Base-by-base conservation (phyloP, 2,329 filamentous ascomycete genomes). In the Alternaria sp. region DNA sequence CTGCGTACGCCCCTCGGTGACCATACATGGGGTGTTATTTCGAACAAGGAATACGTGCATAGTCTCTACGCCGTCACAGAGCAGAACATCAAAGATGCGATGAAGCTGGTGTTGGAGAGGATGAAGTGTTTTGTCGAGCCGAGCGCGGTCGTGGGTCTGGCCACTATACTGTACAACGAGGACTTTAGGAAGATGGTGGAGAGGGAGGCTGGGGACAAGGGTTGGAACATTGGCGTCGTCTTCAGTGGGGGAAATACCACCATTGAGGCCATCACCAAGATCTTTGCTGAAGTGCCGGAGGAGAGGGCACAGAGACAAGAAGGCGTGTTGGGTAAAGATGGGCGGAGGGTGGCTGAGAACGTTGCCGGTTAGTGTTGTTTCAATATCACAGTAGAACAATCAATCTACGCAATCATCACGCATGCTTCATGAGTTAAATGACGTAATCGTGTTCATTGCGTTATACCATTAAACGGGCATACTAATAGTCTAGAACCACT, bases 111-210 rank as follows among this genome's bases (percentile, higher is more conserved):
- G 32, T 82, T 94, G 66, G 95, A 98, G 86, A 83, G 94, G 61
- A 89, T 96, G 85, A 97, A 98, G 87, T 82, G 97, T 50, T 89
- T 97, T 21, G 89, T 97, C 12, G 95, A 98, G 84, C 95, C 95
- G 21, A 94, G 91, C 79, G 88, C 91, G 0, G 93, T 90, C 3
- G 94, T 97, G n/a, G 88, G 89, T 1, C 79, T 98, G 63, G 96
- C 95, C 0, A 91, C 92, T 8, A 90, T 89, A 56, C 81, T 98
- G 69, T 97, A 88, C 69, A 91, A 97, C 77, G 92, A 96, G 80
- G 92, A 93, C 5, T 97, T 97, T 44, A 66, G 77, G 59, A 60
- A 74, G 12, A 79, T 90, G 79, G 91, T 94, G 10, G 89, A 93
- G 81, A 79, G 74, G 63, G 91, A 94, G 79, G 91, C 84, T 0